A percentile compares a stretch with the other conserved stretches of the same genome.
These are phyloP conservation scores for Botrytis pseudocinerea DNA, from an alignment of 2,329 filamentous ascomycete genomes.

Conservation along the genomic window DNA sequence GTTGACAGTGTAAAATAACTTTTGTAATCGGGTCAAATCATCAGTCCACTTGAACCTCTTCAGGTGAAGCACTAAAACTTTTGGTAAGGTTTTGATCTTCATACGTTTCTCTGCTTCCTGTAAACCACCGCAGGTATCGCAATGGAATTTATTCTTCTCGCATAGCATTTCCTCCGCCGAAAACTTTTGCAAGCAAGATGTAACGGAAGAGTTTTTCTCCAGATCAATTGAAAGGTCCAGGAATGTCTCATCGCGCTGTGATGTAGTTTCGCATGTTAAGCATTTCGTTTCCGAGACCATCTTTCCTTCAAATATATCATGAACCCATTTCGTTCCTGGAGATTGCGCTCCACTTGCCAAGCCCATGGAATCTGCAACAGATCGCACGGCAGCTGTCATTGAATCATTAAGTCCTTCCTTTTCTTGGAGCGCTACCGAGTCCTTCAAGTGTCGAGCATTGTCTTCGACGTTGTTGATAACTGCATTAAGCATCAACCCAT, in stretches of 20 bases:
- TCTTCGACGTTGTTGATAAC: constrained; percentile 91
- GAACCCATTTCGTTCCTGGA: constrained; percentile 81
- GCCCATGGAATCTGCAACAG: constrained; percentile 45
- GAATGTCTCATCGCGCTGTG: constrained; percentile 93
- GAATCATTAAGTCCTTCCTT: constrained; percentile 53
- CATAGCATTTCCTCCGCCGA: constrained; percentile 98
- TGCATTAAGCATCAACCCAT: constrained; percentile 92
- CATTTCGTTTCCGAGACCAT: constrained; percentile 96
- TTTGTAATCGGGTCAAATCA: constrained; percentile 88
- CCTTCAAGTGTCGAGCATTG: constrained; percentile 68
- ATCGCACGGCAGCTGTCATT: constrained; percentile 49
- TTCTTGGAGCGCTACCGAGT: constrained; percentile 47
- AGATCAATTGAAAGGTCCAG: constrained; percentile 94
- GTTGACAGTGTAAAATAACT: constrained; percentile 93
- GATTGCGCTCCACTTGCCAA: constrained; percentile 48
- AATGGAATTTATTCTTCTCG: constrained; percentile 98
- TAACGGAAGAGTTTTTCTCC: constrained; percentile 93
- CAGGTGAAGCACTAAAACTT: constrained; percentile 86
- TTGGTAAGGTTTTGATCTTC: constrained; percentile 95
- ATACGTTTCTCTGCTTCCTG: constrained; percentile 99
- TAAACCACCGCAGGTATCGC: constrained; percentile 91
- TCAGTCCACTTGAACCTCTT: constrained; percentile 99
- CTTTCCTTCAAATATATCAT: constrained; percentile 93
- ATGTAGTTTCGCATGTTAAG: constrained; percentile 92
- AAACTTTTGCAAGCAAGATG: constrained; percentile 91